Evolutionary conservation across 495 filamentous ascomycete species (phyloP), one percentile per base, ranked within the genome.

Genomic region (Neurospora tetrasperma): DNA sequence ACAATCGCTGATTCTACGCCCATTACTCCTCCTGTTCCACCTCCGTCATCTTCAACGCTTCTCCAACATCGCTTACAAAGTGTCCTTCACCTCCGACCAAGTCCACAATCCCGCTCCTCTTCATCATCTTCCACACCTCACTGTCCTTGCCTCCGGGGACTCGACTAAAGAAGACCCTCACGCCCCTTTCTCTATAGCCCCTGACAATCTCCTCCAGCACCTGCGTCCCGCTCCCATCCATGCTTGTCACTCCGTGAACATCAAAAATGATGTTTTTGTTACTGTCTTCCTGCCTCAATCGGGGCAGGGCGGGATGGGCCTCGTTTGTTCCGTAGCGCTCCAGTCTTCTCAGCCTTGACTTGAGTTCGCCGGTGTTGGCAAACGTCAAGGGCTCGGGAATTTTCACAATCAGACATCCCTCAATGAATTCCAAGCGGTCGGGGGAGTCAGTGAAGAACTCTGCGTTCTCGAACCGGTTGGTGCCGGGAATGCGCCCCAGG

Each of bases 371-470:
- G 1, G 96, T 98, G 78, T 99, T 99, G 71, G 96, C 95, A 76
- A 99, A 99, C 0, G 96, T 98, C 48, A 99, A 85, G 0, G 95
- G 95, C 76, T 98, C 96, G 0, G 96, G 96, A 76, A 99, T 97
- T 82, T 97, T 98, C 70, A 98, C 94, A 74, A 99, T 97, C 42
- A 99, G 81, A 72, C 93, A 95, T 14, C 94, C 93, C 77, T 97
- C 93, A 69, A 98, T 86, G 74, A 97, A 92, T 78, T 98, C 95
- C 5, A 98, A 85, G 8, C 87, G 85, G 59, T 92, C 89, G 74
- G 91, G 87, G 0, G 89, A 85, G 62, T 92, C 89, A 0, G 91
- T 89, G 74, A 91, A 87, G 0, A 89, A 85, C 80, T 98, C 96
- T 18, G 94, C 94, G 74, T 97, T 97, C 75, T 95, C 93, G 78